Evolutionary conservation across 257 asterid species (phyloP), one percentile per base, ranked within the genome.

Genomic region (Fraxinus anomala): DNA sequence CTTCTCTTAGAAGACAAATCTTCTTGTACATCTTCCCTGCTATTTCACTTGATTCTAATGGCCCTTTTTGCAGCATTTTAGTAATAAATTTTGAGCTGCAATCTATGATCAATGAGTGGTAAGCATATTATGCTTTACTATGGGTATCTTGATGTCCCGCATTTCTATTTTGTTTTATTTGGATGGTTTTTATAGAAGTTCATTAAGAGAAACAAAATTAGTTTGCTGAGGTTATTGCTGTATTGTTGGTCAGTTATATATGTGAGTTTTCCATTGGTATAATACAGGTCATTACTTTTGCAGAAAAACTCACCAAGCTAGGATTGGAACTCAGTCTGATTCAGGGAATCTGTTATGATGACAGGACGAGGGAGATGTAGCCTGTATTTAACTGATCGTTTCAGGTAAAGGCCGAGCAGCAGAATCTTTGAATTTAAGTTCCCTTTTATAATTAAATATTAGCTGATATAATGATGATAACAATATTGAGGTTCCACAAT

Each of bases 41-140:
- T 39, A 75, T 74, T 49, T 70, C 54, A 71, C 76, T 79, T 65
- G 66, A 70, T 63, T 59, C 77, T 74, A 75, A 39, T 75, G 78
- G 21, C 40, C 70, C 37, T 65, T 49, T 77, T 79, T 72, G 83
- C 83, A 56, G 79, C 84, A 76, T 31, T 75, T 2, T 37, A 40
- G 79, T 66, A 78, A 77, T 54, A 73, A 81, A 69, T 54, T 68
- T 59, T 56, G 73, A 75, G 79, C 81, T 73, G 80, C 72, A 68
- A 51, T 47, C 51, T 47, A 21, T 49, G 51, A 59, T 71, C 73
- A 40, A 75, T 77, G 72, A 71, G 14, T 78, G 85, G 90, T 87
- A 76, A 82, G 88, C 69, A 80, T 67, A 73, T 80, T 75, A 54
- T 77, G 66, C 49, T 77, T 68, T 72, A 75, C 31, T 72, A 59